Evolutionary conservation across 2,329 filamentous ascomycete genomes (phyloP).

Genomic region (Colletotrichum truncatum): DNA sequence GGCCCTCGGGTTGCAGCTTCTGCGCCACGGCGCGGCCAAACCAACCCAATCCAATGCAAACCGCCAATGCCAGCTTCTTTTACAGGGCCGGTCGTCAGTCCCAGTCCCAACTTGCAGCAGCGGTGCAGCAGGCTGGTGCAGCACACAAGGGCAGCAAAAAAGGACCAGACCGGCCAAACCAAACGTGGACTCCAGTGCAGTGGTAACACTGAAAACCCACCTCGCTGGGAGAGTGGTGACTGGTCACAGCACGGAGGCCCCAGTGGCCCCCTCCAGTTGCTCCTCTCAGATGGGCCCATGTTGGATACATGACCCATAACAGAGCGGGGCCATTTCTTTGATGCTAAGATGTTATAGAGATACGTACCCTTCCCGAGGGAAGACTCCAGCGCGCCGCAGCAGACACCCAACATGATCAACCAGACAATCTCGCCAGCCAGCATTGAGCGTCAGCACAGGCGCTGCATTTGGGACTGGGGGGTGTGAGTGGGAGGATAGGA

Average conservation of each 20-base stretch:
- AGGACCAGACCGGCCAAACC: conserved; percentile 7
- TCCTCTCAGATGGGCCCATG: conserved; percentile 18
- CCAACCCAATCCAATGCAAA: conserved; percentile 2
- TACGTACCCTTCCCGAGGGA: conserved; percentile 20
- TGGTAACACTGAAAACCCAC: conserved; percentile 29
- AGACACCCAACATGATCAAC: conserved; percentile 16
- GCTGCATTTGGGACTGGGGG: conserved; percentile 13
- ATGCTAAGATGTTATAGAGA: not conserved
- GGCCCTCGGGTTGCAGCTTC: conserved; percentile 9
- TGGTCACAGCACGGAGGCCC: conserved; percentile 21
- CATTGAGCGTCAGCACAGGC: conserved; percentile 20
- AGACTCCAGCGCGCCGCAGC: not conserved
- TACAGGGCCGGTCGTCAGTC: too few relatives aligned
- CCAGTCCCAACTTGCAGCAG: too few relatives aligned
- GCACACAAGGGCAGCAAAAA: not conserved
- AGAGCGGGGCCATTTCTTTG: not conserved
- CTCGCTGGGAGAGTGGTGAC: conserved; percentile 20
- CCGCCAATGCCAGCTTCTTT: not conserved
- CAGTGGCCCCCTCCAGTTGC: conserved; percentile 5
- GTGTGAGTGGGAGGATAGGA: not conserved
- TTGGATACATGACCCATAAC: conserved; percentile 15
- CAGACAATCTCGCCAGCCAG: conserved; percentile 7
- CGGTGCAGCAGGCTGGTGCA: not conserved
- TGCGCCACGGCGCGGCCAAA: conserved; percentile 1
- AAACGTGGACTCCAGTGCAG: conserved; percentile 26